A percentile compares a stretch with the other conserved stretches of the same genome.
These are phyloP conservation scores for Linum lewisii DNA, from an alignment of 345 rosid species.

Conservation along the genomic window DNA sequence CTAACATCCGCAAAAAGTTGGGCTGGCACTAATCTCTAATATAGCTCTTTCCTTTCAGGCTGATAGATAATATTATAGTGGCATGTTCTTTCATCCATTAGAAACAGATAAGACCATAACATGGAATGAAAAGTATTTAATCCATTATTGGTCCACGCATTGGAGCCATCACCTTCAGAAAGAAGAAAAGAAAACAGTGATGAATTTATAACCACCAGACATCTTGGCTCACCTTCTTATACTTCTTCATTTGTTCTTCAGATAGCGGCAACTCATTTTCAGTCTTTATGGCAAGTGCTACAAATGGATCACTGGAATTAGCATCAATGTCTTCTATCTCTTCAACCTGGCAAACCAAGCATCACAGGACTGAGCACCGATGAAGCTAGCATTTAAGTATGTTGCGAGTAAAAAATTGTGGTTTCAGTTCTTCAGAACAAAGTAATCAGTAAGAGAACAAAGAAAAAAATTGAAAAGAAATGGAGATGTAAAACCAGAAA, in stretches of 20 bases:
- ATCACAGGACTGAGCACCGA: slow-evolving; percentile 5
- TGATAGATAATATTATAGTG: neutral
- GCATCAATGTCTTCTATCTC: slow-evolving; percentile 90
- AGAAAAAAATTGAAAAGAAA: neutral
- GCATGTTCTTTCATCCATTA: neutral
- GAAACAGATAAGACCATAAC: neutral
- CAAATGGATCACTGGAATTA: slow-evolving; percentile 51
- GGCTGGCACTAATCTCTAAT: neutral
- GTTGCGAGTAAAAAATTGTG: neutral
- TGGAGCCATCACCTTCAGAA: slow-evolving; percentile 3
- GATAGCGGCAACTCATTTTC: slow-evolving; percentile 70
- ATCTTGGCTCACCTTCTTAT: slow-evolving; percentile 53
- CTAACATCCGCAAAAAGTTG: neutral
- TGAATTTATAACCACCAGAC: neutral
- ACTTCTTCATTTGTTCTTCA: slow-evolving; percentile 66
- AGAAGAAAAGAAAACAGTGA: neutral
- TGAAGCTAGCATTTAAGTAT: slow-evolving; percentile 1
- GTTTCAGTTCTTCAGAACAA: no score
- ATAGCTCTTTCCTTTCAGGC: neutral
- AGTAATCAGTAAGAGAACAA: no score
- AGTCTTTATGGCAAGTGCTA: slow-evolving; percentile 78
- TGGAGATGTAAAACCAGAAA: neutral
- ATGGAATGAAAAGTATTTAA: neutral
- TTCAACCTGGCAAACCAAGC: slow-evolving; percentile 54
- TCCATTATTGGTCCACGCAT: neutral